A percentile compares a stretch with the other conserved stretches of the same genome.
These are phyloP conservation scores for Salix viminalis DNA, from an alignment of 345 rosid species.

Conservation along the genomic window DNA sequence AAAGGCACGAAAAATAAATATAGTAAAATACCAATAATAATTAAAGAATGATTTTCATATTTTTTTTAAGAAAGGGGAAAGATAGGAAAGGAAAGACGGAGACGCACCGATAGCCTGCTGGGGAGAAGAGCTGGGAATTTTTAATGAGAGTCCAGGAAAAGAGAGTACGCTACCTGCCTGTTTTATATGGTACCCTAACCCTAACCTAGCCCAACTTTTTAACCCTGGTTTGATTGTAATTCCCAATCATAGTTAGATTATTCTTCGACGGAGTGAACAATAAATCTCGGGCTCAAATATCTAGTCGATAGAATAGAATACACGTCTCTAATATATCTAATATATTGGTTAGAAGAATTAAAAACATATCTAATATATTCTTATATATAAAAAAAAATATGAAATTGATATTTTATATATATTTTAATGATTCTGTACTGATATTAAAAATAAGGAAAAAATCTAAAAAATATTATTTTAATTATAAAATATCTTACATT, in stretches of 20 bases:
- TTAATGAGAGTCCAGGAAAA: background rate
- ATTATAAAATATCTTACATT: no score
- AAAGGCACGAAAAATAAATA: background rate
- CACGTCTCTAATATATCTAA: background rate
- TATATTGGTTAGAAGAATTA: no score
- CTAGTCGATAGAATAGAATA: background rate
- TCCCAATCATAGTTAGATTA: background rate
- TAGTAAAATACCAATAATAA: background rate
- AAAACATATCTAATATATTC: no score
- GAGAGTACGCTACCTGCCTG: background rate
- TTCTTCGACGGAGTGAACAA: background rate
- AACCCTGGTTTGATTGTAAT: background rate
- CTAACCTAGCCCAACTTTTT: background rate
- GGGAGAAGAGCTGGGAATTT: background rate
- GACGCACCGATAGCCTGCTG: background rate
- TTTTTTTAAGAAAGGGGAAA: background rate
- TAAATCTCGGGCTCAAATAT: background rate
- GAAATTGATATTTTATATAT: no score
- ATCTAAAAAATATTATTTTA: no score
- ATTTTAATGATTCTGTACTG: no score
- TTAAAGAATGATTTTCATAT: background rate
- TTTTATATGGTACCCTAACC: background rate
- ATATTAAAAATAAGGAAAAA: no score
- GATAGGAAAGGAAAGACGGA: background rate
- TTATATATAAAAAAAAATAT: no score